Evolutionary conservation across 2,329 filamentous ascomycete genomes (phyloP), one percentile per base, ranked within the genome.

Genomic region (Fusarium anthophilum): DNA sequence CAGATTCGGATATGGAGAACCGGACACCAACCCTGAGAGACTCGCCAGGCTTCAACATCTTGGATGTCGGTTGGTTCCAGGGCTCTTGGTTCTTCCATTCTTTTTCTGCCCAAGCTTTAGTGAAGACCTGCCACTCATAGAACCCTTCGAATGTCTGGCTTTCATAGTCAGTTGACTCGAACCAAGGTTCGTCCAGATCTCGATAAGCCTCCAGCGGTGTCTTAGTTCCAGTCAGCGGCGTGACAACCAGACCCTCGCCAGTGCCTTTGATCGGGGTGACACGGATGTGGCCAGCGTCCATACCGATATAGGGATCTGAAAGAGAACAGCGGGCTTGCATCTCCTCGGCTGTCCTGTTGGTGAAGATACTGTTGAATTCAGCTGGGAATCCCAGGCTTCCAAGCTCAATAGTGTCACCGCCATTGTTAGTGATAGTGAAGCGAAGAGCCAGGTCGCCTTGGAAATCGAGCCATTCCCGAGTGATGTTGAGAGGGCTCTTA

Each of bases 321-420:
- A 91, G 82, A 1, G 87, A 87, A 76, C 89, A 91, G 32, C 84
- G 82, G 0, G 81, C 79, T 60, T 86, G 84, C 12, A 86, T 89
- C 12, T 88, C 84, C 6, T 81, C 80, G 1, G 88, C 84, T 3
- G 81, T 79, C 14, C 88, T 84, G 50, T 83, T 82, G 18, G 85
- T 89, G 75, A 91, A 91, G 73, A 91, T 90, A 78, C 87, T 91
- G 80, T 91, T 91, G 81, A 91, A 89, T 76, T 90, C 88, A 26
- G 88, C 84, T 0, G 89, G 89, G 57, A 91, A 86, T 0, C 89
- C 89, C 4, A 91, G 81, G 54, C 86, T 86, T 4, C 89, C 89
- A 10, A 91, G 79, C 66, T 91, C 89, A 6, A 91, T 63, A 0
- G 80, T 66, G 0, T 76, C 70, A 1, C 75, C 72, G 2, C 79